Base-by-base conservation (phyloP, 1,284 basidiomycete genomes). In the Apiotrichum montevideense region DNA sequence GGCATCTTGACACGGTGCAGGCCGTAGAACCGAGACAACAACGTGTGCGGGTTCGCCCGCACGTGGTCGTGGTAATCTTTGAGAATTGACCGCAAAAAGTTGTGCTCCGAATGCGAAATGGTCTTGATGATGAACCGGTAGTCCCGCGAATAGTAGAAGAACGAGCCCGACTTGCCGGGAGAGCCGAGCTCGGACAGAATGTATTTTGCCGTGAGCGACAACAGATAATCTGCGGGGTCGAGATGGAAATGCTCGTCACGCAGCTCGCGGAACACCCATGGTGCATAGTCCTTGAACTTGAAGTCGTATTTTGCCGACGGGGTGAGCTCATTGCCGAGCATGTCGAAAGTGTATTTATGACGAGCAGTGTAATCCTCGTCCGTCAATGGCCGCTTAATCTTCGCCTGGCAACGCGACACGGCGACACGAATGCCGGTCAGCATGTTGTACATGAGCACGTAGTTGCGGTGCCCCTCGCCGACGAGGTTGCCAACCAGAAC, bases 41-140 rank as follows among this genome's bases (percentile, higher is more conserved):
- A 80, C 1, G 95, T 97, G 70, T 98, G 94, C 0, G 95, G 95
- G 73, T 98, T 98, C 44, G 78, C 81, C 72, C 87, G 86, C 60
- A 98, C 84, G 70, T 98, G 93, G 45, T 83, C 81, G 75, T 97
- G 85, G 76, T 98, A 98, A 58, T 86, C 78, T 68, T 85, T 86
- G 46, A 98, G 82, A 61, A 98, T 90, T 21, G 81, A 82, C 32
- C 90, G 83, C 6, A 98, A 80, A 76, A 96, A 98, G 75, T 92
- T 90, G 82, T 97, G 93, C 75, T 98, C 95, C 41, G 83, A 82
- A 69, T 94, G 91, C 39, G 87, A 89, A 64, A 98, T 98, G 15
- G 95, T 98, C 79, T 98, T 98, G 85, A 98, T 98, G 79, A 98
- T 98, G 80, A 97, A 98, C 1, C 94, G 88, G 71, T 98, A 98